Percentiles rank a stretch among this genome's conserved stretches.
Evolutionary conservation across 441 rosid genomes (phyloP).

Genomic region (Biscutella laevigata): DNA sequence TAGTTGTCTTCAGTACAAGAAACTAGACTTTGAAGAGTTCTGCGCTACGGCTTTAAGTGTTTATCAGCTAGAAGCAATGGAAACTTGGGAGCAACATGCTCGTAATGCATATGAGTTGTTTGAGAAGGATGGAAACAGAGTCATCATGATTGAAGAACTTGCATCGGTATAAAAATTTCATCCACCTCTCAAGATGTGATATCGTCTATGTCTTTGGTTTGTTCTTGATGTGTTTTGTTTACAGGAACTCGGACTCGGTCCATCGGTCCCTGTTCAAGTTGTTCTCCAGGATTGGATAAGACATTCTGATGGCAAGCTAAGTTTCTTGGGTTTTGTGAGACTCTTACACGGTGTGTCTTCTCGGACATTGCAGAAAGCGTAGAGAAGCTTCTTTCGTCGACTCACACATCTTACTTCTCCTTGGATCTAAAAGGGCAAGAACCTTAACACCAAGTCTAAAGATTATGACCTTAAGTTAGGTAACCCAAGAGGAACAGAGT

Average conservation of each 20-base stretch:
- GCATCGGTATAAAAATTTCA: too few relatives aligned
- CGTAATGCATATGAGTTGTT: slow-evolving; percentile 67
- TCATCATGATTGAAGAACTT: slow-evolving; percentile 83
- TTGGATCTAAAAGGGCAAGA: too few relatives aligned
- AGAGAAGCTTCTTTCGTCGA: too few relatives aligned
- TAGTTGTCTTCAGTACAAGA: slow-evolving; percentile 56
- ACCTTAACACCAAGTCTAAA: too few relatives aligned
- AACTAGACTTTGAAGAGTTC: slow-evolving; percentile 74
- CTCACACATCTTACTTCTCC: too few relatives aligned
- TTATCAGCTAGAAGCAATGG: slow-evolving; percentile 77
- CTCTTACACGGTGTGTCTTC: slow-evolving; percentile 83
- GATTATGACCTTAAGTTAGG: too few relatives aligned
- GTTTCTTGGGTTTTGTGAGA: slow-evolving; percentile 73
- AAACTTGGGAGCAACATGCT: slow-evolving; percentile 78
- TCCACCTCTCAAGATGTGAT: too few relatives aligned
- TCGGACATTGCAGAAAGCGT: slow-evolving; percentile 57
- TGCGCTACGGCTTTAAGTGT: slow-evolving; percentile 76
- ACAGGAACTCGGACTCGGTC: slow-evolving; percentile 83
- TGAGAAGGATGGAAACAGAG: slow-evolving; percentile 77
- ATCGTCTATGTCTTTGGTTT: too few relatives aligned
- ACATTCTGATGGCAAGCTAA: slow-evolving; percentile 76
- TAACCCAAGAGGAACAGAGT: too few relatives aligned
- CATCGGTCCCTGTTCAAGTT: slow-evolving; percentile 72
- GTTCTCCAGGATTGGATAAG: slow-evolving; percentile 87
- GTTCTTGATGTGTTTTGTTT: slow-evolving; percentile 8